Base-by-base conservation (phyloP, 768 basidiomycete genomes). In the Collybia sordida region DNA sequence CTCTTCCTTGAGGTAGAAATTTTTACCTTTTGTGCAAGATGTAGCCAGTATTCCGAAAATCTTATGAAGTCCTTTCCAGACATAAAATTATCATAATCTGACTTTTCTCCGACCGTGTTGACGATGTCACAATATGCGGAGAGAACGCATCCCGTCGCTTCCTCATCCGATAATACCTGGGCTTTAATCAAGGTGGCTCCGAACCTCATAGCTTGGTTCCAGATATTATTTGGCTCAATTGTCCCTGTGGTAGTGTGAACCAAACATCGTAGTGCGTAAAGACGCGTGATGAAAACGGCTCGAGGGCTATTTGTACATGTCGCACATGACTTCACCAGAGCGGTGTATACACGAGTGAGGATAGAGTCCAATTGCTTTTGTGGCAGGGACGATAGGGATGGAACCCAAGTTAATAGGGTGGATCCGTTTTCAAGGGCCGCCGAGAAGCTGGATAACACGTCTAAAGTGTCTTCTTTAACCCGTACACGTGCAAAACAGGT, bases 11-110 rank as follows among this genome's bases (percentile, higher is more conserved):
- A 31, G 31, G 11, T 42, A 36, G 42, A 42, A 9, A 25, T 14
- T 64, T 74, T 49, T 42, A 86, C 90, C 70, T 74, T 74, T 58
- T 79, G 81, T 0, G 89, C 87, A 54, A 90, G 79, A 17, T 67
- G 70, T 56, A 82, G 75, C 83, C 90, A 90, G 47, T 80, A 82
- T 54, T 91, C 87, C 60, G 88, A 90, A 62, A 87, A 80, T 6
- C 71, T 70, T 12, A 80, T 52, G 58, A 87, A 92, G 0, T 75
- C 71, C 41, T 67, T 73, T 2, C 82, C 82, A 14, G 64, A 64
- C 48, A 80, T 54, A 53, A 86, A 85, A 0, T 27, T 53, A 1
- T 50, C 61, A n/a, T 44, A 54, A 54, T 72, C 76, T 24, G 49
- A 45, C 52, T 72, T 61, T 15, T 60, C 54, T 56, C 77, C 72